A percentile compares a stretch with the other conserved stretches of the same genome.
phyloP scores from a whole-genome alignment of 805 yeast species.

The Teunomyces gatunensis region DNA sequence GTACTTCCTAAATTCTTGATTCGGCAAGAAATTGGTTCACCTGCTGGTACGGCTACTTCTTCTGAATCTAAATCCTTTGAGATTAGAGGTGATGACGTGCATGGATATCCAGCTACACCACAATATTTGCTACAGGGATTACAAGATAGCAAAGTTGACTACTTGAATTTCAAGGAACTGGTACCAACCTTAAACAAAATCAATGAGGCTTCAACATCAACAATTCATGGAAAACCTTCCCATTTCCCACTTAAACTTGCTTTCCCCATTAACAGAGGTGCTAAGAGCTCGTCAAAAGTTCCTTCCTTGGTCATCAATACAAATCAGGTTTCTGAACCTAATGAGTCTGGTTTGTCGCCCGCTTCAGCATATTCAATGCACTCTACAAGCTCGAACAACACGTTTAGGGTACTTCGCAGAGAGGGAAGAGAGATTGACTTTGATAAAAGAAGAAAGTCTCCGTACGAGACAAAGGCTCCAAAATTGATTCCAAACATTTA shows the following conservation, averaged over 20 bases:
- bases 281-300: conserved; percentile 5
- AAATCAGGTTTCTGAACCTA: conserved; percentile 1
- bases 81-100: conserved; percentile 40
- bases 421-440: conserved; percentile 76
- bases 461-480: conserved; percentile 52
- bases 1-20: conserved; percentile 24
- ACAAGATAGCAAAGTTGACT: conserved; percentile 46
- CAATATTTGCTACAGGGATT: conserved; percentile 54
- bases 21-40: conserved; percentile 31
- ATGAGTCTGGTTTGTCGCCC: background rate
- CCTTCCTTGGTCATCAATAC: conserved; percentile 18
- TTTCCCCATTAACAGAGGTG: conserved; percentile 8
- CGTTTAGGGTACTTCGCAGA: conserved; percentile 67
- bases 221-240: background rate
- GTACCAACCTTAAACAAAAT: background rate
- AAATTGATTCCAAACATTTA: conserved; percentile 32
- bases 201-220: background rate
- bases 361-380: background rate
- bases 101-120: conserved; percentile 63
- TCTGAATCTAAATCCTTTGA: conserved; percentile 57
- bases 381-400: conserved; percentile 18
- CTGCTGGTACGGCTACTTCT: conserved; percentile 41
- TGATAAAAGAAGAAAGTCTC: conserved; percentile 74
- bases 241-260: conserved; percentile 17
- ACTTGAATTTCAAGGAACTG: conserved; percentile 55